Evolutionary conservation across 768 basidiomycete species (phyloP).

Genomic region (Termitomyces sp.): DNA sequence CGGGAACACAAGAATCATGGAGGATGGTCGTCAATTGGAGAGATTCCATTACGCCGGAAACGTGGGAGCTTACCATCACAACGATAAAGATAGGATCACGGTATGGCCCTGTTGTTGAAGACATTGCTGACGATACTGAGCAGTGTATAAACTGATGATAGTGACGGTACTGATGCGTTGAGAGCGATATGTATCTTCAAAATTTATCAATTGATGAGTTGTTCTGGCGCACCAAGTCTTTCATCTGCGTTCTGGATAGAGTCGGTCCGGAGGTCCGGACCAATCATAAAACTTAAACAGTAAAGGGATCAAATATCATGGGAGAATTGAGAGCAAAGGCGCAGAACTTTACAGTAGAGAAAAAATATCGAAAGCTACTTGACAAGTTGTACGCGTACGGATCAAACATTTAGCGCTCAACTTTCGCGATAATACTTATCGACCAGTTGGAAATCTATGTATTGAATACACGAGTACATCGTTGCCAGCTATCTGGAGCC

Average conservation of each 20-base stretch:
- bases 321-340: too few species aligned
- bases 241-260: background rate
- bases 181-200: background rate
- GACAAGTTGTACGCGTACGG: too few species aligned
- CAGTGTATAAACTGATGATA: background rate
- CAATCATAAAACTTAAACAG: background rate
- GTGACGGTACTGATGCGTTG: background rate
- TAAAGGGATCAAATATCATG: too few species aligned
- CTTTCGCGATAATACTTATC: background rate
- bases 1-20: background rate
- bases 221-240: too few species aligned
- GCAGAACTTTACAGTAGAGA: too few species aligned
- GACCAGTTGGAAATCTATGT: background rate
- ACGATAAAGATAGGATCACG: conserved; percentile 17
- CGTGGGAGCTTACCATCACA: conserved; percentile 21
- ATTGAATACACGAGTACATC: background rate
- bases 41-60: background rate
- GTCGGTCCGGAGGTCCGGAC: background rate
- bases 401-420: too few species aligned
- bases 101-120: background rate
- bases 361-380: too few species aligned
- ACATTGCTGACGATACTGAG: background rate
- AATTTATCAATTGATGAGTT: background rate
- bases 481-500: background rate
- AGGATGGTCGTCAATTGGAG: background rate